Evolutionary conservation across 768 basidiomycete genomes (phyloP), one percentile per base, ranked within the genome.

Genomic region (Termitomyces sp.): DNA sequence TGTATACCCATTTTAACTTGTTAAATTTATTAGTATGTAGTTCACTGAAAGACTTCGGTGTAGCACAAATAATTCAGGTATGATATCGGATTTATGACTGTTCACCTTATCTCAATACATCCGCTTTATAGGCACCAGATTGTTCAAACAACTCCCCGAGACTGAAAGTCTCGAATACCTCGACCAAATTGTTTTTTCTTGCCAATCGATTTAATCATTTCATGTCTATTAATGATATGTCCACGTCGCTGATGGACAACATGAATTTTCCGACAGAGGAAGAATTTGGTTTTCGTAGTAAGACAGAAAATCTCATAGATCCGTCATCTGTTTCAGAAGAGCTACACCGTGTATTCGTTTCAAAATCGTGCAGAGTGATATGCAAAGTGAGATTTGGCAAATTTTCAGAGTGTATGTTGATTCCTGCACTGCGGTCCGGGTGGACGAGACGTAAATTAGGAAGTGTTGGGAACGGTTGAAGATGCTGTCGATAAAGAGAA

Each of bases 401-500:
- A 46, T 57, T 46, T 46, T 53, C 29, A 18, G 32, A 32, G 36
- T 24, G 5, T 24, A 43, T 22, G 48, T 39, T 36, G 16, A 10
- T 31, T 42, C 52, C n/a, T 20, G 26, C n/a, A 20, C 10, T 39
- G 4, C 26, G 61, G 2, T 22, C 37, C 46, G 44, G 16, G 10
- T 43, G 46, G 22, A 43, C 3, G 18, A 31, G 26, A 20, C 27
- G 53, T 34, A 44, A 51, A 42, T 31, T 36, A 29, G 48, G 36
- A 36, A 59, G 46, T 27, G 41, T 53, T 13, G 61, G 61, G 34
- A 62, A 63, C 1, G 75, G 77, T 43, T 71, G 69, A 46, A 85
- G 77, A 65, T 84, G 83, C 60, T 84, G 86, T 52, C 68, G 77
- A 68, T 79, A 84, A 52, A 72, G 65, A 39, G 44, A 37, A 12